Evolutionary conservation across 768 basidiomycete species (phyloP).

Genomic region (Tulasnella sp.): DNA sequence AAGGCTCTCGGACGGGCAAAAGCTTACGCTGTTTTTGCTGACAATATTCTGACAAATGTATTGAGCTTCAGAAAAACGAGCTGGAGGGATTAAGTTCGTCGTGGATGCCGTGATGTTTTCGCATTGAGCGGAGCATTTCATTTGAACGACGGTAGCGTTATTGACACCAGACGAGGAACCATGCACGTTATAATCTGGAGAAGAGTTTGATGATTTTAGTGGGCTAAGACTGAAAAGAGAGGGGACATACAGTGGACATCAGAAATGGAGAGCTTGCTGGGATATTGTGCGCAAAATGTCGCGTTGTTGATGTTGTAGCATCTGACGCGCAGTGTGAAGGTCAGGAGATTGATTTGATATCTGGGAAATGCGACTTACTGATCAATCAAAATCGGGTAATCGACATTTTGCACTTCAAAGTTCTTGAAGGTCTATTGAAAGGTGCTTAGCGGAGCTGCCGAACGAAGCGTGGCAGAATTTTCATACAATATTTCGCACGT

Average conservation of each 20-base stretch:
- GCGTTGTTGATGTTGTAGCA: constrained; percentile 53
- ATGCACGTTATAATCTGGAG: constrained; percentile 50
- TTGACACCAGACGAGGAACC: constrained; percentile 57
- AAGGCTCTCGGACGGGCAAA: background rate
- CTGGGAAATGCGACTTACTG: constrained; percentile 34
- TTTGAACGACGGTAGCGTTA: constrained; percentile 55
- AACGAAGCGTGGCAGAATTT: constrained; percentile 32
- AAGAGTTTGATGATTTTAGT: background rate
- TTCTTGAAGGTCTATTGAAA: constrained; percentile 49
- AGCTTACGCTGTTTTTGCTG: constrained; percentile 39
- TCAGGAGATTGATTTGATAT: background rate
- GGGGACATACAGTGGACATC: constrained; percentile 53
- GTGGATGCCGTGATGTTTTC: constrained; percentile 48
- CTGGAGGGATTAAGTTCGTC: constrained; percentile 44
- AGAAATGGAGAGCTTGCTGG: constrained; percentile 59
- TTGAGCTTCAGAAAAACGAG: constrained; percentile 48
- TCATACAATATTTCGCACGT: constrained; percentile 45
- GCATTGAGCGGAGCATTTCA: constrained; percentile 56
- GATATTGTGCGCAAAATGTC: constrained; percentile 56
- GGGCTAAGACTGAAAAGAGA: background rate
- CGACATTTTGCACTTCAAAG: constrained; percentile 58
- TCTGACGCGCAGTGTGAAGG: background rate
- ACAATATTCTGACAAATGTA: constrained; percentile 61
- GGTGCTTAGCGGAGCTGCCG: constrained; percentile 35
- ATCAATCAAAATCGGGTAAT: constrained; percentile 63